These are phyloP conservation scores for Cyclocybe cylindracea DNA, from an alignment of 768 basidiomycete genomes.

Conservation along the genomic window DNA sequence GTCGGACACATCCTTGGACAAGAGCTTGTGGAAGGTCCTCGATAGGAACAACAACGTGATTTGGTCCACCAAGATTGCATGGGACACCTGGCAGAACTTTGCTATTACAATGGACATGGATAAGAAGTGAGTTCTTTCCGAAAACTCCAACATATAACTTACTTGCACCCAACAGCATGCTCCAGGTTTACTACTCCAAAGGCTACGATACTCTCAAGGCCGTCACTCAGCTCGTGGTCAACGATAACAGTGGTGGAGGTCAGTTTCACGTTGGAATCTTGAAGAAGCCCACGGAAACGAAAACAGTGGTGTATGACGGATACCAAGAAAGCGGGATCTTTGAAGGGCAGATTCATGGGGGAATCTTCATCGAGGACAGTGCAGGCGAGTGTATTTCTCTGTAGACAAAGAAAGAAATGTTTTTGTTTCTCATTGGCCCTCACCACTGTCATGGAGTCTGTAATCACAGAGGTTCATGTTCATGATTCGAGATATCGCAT, in stretches of 20 bases:
- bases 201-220: slow-evolving; percentile 5
- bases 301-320: slow-evolving; percentile 13
- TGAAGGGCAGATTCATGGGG: slow-evolving; percentile 14
- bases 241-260: slow-evolving; percentile 13
- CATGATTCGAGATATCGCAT: no score
- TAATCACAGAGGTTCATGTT: no score
- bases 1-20: slow-evolving; percentile 13
- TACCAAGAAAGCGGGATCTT: slow-evolving; percentile 14
- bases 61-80: slow-evolving; percentile 13
- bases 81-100: slow-evolving; percentile 17
- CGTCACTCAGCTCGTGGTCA: slow-evolving; percentile 12
- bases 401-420: no score
- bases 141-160: background rate
- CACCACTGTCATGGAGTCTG: no score
- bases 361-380: slow-evolving; percentile 17
- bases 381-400: slow-evolving; percentile 8
- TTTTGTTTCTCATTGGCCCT: no score
- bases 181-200: slow-evolving; percentile 15
- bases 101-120: slow-evolving; percentile 12
- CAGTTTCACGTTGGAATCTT: slow-evolving; percentile 16
- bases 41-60: slow-evolving; percentile 10
- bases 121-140: slow-evolving; percentile 6
- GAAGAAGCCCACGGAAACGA: slow-evolving; percentile 12
- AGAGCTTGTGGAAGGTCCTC: slow-evolving; percentile 9
- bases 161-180: slow-evolving; percentile 1